Evolutionary conservation across 306 rosid species (phyloP).

Genomic region (Malus fusca): DNA sequence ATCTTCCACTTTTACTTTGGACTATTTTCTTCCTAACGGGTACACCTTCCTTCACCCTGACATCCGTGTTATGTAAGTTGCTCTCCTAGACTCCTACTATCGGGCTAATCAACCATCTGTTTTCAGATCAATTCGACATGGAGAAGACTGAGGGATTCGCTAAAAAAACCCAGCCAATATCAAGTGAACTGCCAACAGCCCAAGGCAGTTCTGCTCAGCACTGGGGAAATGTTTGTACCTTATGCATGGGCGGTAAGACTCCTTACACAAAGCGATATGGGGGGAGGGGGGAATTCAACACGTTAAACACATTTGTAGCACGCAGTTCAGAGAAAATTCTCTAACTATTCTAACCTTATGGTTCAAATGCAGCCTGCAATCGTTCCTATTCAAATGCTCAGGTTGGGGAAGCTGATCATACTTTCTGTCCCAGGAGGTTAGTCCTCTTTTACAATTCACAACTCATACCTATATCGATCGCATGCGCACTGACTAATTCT

Average conservation of each 20-base stretch:
- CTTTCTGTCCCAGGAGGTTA: conserved; percentile 92
- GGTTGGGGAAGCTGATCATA: conserved; percentile 72
- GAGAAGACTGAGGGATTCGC: conserved; percentile 38
- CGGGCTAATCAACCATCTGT: neutral
- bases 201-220: conserved; percentile 61
- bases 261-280: neutral
- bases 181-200: conserved; percentile 75
- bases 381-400: conserved; percentile 74
- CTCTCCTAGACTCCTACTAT: no score
- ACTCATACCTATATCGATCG: neutral
- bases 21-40: neutral
- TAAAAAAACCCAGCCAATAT: conserved; percentile 52
- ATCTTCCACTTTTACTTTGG: neutral
- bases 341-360: neutral
- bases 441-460: conserved; percentile 13
- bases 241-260: conserved; percentile 80
- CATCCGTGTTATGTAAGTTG: no score
- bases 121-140: conserved; percentile 51
- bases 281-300: neutral
- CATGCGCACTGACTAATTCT: neutral
- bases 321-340: neutral
- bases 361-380: conserved; percentile 65
- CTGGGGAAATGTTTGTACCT: conserved; percentile 74
- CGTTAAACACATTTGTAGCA: neutral
- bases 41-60: no score